Percentiles rank a stretch among this genome's conserved stretches.
These are phyloP conservation scores for Rhynchosporium graminicola DNA, from an alignment of 2,329 filamentous ascomycete species.

Conservation along the genomic window DNA sequence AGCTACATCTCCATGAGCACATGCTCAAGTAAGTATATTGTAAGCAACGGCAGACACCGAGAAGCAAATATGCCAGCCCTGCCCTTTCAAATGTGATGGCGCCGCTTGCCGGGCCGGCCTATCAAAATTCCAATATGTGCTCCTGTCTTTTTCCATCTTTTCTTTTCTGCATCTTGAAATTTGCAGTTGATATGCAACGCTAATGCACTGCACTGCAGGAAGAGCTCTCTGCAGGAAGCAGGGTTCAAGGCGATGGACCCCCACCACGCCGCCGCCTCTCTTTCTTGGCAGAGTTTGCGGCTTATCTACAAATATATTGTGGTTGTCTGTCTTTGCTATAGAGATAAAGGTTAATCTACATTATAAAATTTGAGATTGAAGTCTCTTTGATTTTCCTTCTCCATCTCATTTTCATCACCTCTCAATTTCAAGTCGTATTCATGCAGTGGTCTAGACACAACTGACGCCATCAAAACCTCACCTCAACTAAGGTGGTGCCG, in stretches of 20 bases:
- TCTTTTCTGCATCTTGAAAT: too few species aligned
- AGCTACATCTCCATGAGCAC: too few species aligned
- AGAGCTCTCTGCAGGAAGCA: background rate
- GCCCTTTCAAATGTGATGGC: constrained; percentile 7
- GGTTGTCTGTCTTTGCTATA: too few species aligned
- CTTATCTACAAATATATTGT: too few species aligned
- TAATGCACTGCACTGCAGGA: background rate
- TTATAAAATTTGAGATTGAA: background rate
- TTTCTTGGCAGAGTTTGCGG: background rate
- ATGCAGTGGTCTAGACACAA: background rate
- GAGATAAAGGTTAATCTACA: too few species aligned
- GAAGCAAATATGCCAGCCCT: constrained; percentile 1
- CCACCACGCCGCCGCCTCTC: background rate
- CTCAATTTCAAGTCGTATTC: background rate
- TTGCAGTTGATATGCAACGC: background rate
- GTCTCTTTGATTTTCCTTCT: background rate
- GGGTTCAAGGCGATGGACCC: background rate
- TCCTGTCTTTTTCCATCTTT: too few species aligned
- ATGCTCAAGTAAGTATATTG: background rate
- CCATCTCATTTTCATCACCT: background rate
- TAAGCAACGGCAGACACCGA: background rate
- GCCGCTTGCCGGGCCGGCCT: constrained; percentile 1
- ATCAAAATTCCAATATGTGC: background rate
- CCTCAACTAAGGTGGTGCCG: too few species aligned
- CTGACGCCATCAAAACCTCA: constrained; percentile 7